Evolutionary conservation across 345 rosid species (phyloP).

Genomic region (Acer negundo): DNA sequence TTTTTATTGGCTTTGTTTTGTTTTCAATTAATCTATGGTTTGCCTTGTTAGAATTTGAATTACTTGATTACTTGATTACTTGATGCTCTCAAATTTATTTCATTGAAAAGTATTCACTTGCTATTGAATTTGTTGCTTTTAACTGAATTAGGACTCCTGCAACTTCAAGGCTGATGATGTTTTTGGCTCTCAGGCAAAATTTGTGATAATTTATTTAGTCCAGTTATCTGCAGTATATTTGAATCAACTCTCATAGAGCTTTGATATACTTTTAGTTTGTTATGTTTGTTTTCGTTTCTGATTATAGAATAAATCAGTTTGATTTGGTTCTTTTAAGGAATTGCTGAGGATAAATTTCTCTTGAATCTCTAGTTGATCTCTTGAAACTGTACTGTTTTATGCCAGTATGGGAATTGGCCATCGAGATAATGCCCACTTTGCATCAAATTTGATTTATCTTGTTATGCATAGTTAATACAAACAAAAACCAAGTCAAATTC

Average conservation of each 20-base stretch:
- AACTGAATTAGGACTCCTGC: neutral
- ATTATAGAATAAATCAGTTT: neutral
- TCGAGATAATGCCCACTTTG: neutral
- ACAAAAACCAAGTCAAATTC: neutral
- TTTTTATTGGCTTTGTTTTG: neutral
- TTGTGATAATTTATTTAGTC: neutral
- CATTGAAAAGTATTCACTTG: neutral
- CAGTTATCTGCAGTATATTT: neutral
- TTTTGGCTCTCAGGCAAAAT: neutral
- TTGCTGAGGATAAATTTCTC: neutral
- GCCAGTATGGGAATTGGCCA: neutral
- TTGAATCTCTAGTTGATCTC: neutral
- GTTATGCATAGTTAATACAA: neutral
- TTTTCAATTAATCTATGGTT: slow-evolving; percentile 7
- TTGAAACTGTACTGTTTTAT: neutral
- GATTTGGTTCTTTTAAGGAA: neutral
- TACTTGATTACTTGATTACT: neutral
- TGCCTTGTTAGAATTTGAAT: neutral
- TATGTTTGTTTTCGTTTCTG: neutral
- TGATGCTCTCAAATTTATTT: slow-evolving; percentile 9
- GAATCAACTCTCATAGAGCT: neutral
- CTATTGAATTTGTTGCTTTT: neutral
- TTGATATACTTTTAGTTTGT: neutral
- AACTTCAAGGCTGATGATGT: neutral
- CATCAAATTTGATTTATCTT: neutral